A percentile compares a stretch with the other conserved stretches of the same genome.
Conservation (phyloP, 2,329 filamentous ascomycete genomes). For the Arthrobotrys iridis region DNA sequence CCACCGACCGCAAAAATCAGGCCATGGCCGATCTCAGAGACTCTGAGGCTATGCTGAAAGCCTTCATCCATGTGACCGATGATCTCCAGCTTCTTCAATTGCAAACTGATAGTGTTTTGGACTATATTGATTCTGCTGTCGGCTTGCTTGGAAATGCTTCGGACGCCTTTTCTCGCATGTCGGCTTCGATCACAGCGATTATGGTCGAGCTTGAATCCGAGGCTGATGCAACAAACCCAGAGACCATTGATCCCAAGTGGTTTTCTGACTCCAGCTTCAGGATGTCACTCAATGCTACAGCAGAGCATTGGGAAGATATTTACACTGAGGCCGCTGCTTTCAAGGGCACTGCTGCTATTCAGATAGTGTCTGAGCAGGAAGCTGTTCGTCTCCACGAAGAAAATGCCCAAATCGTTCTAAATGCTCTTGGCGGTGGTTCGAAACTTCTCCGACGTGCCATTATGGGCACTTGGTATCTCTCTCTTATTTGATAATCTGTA, state of each 20-base stretch:
- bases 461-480: slow-evolving; percentile 9
- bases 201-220: slow-evolving; percentile 47
- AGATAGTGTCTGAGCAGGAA: slow-evolving; percentile 25
- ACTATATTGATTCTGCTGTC: slow-evolving; percentile 39
- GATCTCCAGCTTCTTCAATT: slow-evolving; percentile 35
- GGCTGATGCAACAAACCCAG: slow-evolving; percentile 36
- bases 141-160: slow-evolving; percentile 33
- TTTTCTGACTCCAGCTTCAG: slow-evolving; percentile 47
- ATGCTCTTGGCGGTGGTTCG: slow-evolving; percentile 10
- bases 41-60: slow-evolving; percentile 6
- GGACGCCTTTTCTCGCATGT: slow-evolving; percentile 44
- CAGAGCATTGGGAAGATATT: slow-evolving; percentile 44
- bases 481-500: neutral
- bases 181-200: slow-evolving; percentile 38
- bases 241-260: slow-evolving; percentile 43
- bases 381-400: slow-evolving; percentile 38
- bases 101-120: slow-evolving; percentile 46
- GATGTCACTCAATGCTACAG: slow-evolving; percentile 37
- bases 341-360: slow-evolving; percentile 42
- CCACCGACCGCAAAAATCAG: slow-evolving; percentile 24
- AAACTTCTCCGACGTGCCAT: slow-evolving; percentile 12
- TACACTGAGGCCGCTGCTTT: slow-evolving; percentile 40
- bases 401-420: slow-evolving; percentile 17
- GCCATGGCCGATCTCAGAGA: slow-evolving; percentile 5
- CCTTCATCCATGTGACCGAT: slow-evolving; percentile 39